Evolutionary conservation across 2,329 filamentous ascomycete genomes (phyloP).

Genomic region (Colletotrichum lindemuthianum): DNA sequence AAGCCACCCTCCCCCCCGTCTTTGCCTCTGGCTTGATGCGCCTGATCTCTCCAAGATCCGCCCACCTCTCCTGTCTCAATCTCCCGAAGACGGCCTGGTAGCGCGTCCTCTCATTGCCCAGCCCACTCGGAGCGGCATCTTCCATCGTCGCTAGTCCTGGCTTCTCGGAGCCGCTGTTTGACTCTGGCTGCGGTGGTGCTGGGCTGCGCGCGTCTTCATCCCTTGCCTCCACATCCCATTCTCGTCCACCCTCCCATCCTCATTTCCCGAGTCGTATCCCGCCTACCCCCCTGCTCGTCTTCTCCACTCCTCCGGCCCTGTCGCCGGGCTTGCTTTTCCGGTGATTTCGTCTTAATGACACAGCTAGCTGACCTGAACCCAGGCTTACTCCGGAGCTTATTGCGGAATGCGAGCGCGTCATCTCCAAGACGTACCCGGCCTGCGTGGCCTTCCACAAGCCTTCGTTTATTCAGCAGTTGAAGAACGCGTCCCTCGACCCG

Average conservation of each 20-base stretch:
- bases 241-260: constrained; percentile 21
- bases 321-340: constrained; percentile 17
- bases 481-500: constrained; percentile 64
- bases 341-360: neutral
- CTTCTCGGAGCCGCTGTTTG: constrained; percentile 21
- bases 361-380: constrained; percentile 25
- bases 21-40: neutral
- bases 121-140: constrained; percentile 17
- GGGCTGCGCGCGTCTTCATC: neutral
- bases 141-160: constrained; percentile 26
- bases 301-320: constrained; percentile 27
- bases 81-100: constrained; percentile 21
- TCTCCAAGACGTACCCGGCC: constrained; percentile 69
- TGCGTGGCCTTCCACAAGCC: constrained; percentile 73
- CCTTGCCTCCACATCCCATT: constrained; percentile 21
- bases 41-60: constrained; percentile 12
- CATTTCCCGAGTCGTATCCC: constrained; percentile 35
- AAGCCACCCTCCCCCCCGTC: neutral
- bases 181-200: neutral
- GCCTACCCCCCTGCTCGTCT: constrained; percentile 20
- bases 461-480: constrained; percentile 69
- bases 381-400: constrained; percentile 67
- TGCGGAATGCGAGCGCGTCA: constrained; percentile 68
- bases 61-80: constrained; percentile 24
- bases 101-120: constrained; percentile 1